These are phyloP conservation scores for Cryphonectria japonica DNA, from an alignment of 2,329 filamentous ascomycete genomes.

Conservation along the genomic window DNA sequence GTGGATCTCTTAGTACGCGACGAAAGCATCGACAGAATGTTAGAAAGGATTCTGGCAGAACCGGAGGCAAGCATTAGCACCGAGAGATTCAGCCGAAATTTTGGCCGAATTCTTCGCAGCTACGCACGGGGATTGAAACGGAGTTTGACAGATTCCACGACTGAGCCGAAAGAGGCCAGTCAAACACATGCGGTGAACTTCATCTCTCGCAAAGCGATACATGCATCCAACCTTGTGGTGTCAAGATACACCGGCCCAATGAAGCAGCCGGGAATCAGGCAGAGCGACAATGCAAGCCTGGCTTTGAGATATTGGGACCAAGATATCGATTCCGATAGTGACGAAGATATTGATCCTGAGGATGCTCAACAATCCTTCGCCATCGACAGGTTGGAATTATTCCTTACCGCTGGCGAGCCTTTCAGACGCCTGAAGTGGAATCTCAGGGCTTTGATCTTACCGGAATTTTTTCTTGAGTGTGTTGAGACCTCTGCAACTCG, in stretches of 20 bases:
- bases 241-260: neutral
- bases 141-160: neutral
- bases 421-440: slow-evolving; percentile 1
- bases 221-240: neutral
- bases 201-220: neutral
- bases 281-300: neutral
- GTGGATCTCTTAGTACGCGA: neutral
- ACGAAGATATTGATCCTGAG: neutral
- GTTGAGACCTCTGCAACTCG: neutral
- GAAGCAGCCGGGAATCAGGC: neutral
- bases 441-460: neutral
- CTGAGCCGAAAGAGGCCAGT: neutral
- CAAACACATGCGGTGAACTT: neutral
- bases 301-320: neutral
- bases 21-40: neutral
- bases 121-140: neutral
- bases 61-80: neutral
- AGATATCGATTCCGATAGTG: neutral
- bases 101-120: neutral
- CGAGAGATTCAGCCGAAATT: neutral
- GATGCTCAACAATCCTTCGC: neutral
- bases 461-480: neutral
- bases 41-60: neutral
- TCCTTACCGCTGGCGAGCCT: neutral
- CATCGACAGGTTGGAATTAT: neutral